These are phyloP conservation scores for Domatiomyces catenatus DNA, from an alignment of 2,329 filamentous ascomycete species.

Conservation along the genomic window DNA sequence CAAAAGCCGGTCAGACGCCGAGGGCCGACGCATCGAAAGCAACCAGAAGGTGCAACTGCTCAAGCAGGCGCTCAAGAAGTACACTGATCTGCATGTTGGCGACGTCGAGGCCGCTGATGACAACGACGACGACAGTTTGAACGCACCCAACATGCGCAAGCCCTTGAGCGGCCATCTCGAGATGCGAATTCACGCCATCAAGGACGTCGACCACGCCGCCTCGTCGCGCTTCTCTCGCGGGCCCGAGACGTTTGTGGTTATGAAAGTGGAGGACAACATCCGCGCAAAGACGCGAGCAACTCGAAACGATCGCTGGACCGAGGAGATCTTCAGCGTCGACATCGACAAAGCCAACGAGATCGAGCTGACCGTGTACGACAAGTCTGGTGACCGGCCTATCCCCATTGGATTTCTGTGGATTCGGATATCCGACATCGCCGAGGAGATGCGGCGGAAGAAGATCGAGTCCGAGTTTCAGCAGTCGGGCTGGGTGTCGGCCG, in stretches of 20 bases:
- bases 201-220: slow-evolving; percentile 85
- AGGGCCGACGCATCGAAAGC: slow-evolving; percentile 78
- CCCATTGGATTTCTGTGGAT: slow-evolving; percentile 95
- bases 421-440: slow-evolving; percentile 87
- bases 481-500: slow-evolving; percentile 92
- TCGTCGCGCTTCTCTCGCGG: slow-evolving; percentile 70
- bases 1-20: slow-evolving; percentile 86
- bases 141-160: slow-evolving; percentile 84
- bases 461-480: slow-evolving; percentile 92
- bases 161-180: slow-evolving; percentile 84
- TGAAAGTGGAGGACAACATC: slow-evolving; percentile 91
- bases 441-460: slow-evolving; percentile 93
- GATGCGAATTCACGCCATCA: slow-evolving; percentile 73
- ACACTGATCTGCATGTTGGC: slow-evolving; percentile 80
- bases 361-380: slow-evolving; percentile 94
- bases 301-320: slow-evolving; percentile 77
- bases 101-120: slow-evolving; percentile 69
- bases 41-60: slow-evolving; percentile 94
- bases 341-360: slow-evolving; percentile 99
- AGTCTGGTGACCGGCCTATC: slow-evolving; percentile 73
- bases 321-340: slow-evolving; percentile 78
- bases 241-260: slow-evolving; percentile 85
- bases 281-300: slow-evolving; percentile 77
- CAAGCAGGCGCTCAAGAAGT: slow-evolving; percentile 89
- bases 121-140: slow-evolving; percentile 88